Base-by-base conservation (phyloP, 2,329 filamentous ascomycete genomes). In the Alternaria dauci region DNA sequence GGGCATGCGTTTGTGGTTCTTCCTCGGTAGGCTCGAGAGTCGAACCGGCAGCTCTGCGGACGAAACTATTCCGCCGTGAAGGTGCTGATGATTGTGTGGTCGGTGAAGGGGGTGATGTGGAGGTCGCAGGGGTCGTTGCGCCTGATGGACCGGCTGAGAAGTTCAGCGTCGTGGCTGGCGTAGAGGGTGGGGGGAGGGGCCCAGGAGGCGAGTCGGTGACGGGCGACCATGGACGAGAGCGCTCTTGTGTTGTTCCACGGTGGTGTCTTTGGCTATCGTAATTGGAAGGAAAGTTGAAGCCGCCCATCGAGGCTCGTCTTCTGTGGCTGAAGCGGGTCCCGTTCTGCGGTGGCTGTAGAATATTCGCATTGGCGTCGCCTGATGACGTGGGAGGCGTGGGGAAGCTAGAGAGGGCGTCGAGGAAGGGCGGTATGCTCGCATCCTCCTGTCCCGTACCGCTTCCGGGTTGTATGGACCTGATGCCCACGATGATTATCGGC, bases 401-500 rank as follows among this genome's bases (percentile, higher is more conserved):
- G 57, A 83, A 81, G 69, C 79, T 82, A 18, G 81, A 82, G n/a
- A 84, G 78, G 30, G 82, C 81, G 58, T 85, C 82, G 52, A 84
- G 78, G 75, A 84, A 84, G 16, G 82, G 81, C 23, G 79, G 81
- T 61, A 82, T 79, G 67, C 79, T 76, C 58, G 63, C 67, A 67
- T 81, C 72, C 68, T 81, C 79, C 20, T 80, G 79, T 25, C 79
- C 75, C 14, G 80, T 79, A 63, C 81, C 82, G 26, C 80, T 81
- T 50, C 76, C 78, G 20, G 87, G 84, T 32, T 85, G 87, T 59
- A 90, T 88, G 26, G 88, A 89, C 54, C 88, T 82, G 56, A 91
- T 89, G 55, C 89, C 89, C 41, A 91, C 88, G 53, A 91, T 88
- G 43, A 91, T 89, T 63, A 91, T 84, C 8, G 89, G 89, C 39